A percentile compares a stretch with the other conserved stretches of the same genome.
These are phyloP conservation scores for Scedosporium apiospermum DNA, from an alignment of 2,329 filamentous ascomycete genomes.

Conservation along the genomic window DNA sequence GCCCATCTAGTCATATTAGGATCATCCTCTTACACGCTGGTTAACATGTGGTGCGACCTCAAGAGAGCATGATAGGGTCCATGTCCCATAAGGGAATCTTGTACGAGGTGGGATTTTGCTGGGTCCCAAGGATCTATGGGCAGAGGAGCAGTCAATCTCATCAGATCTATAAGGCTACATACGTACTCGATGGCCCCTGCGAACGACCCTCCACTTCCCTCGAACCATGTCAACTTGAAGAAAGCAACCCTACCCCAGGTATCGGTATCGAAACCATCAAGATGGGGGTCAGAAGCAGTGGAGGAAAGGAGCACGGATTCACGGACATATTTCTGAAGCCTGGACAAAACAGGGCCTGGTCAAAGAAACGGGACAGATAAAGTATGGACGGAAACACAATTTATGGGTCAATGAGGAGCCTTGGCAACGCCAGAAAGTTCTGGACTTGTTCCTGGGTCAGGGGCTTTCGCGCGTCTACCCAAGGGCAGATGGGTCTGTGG, in stretches of 20 bases:
- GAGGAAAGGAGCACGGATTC: not conserved
- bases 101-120: not conserved
- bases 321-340: constrained; percentile 1
- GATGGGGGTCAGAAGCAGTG: not conserved
- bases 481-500: not conserved
- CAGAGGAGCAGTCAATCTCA: not conserved
- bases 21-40: not conserved
- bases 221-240: not conserved
- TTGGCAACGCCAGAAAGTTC: not conserved
- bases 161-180: not conserved
- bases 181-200: not conserved
- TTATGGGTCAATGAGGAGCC: not conserved
- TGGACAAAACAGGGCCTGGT: not conserved
- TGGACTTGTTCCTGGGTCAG: not conserved
- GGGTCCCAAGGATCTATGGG: not conserved
- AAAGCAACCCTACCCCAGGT: not conserved
- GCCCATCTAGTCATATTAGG: not conserved
- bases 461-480: not conserved
- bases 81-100: not conserved
- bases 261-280: not conserved
- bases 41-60: not conserved
- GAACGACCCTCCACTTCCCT: not conserved
- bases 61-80: not conserved
- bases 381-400: not conserved
- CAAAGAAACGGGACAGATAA: not conserved